phyloP scores from a whole-genome alignment of 169 alveolate species.

The Perkinsus olseni region DNA sequence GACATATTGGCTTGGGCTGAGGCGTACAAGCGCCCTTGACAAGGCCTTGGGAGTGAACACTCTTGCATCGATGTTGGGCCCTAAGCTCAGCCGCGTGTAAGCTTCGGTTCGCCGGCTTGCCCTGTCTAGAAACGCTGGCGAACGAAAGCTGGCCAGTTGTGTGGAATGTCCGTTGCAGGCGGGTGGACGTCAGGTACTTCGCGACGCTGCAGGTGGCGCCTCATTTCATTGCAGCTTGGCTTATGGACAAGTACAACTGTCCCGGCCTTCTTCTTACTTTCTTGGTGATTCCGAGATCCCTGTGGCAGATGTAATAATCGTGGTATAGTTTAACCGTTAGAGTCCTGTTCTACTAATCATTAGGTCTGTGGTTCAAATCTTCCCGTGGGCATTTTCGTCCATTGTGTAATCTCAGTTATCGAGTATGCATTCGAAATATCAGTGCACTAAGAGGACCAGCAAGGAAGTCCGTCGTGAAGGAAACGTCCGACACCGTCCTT shows the following conservation, averaged over 20 bases:
- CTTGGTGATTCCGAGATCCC: neutral
- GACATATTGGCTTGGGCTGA: neutral
- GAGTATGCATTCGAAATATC: neutral
- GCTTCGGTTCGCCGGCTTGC: too few species aligned
- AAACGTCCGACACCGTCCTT: neutral
- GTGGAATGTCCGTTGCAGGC: too few species aligned
- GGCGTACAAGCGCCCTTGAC: neutral
- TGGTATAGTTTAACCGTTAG: neutral
- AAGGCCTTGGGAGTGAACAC: neutral
- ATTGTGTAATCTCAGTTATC: neutral
- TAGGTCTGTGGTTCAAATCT: neutral
- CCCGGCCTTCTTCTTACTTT: neutral
- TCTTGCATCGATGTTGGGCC: neutral
- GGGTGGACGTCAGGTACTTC: neutral
- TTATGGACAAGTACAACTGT: neutral
- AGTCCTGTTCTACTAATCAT: neutral
- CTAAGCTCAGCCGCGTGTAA: neutral
- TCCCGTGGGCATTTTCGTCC: neutral
- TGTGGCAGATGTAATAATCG: neutral
- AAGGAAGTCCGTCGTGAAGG: neutral
- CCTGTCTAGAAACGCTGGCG: too few species aligned
- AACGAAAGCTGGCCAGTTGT: too few species aligned
- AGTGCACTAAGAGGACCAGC: neutral
- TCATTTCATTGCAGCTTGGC: neutral
- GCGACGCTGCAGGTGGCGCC: neutral